A percentile compares a stretch with the other conserved stretches of the same genome.
Conservation (phyloP, 352 stramenopile genomes). For the Phytophthora ohioensis region DNA sequence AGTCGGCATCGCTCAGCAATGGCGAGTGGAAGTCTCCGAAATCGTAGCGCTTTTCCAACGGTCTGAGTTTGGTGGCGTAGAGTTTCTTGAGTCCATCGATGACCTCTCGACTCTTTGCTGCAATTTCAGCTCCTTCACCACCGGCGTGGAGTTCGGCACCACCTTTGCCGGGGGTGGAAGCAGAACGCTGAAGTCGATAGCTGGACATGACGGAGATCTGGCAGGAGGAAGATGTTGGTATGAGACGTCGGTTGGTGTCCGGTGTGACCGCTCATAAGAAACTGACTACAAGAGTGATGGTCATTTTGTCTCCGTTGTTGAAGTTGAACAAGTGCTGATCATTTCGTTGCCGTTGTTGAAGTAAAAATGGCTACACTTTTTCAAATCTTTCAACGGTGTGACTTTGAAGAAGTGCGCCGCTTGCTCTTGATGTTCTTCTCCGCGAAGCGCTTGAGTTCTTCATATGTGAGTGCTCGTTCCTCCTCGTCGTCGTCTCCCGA, state of each 20-base stretch:
- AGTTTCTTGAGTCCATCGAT: constrained; percentile 86
- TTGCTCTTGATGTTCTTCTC: constrained; percentile 58
- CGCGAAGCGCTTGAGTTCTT: constrained; percentile 73
- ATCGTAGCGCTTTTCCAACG: constrained; percentile 92
- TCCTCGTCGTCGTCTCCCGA: constrained; percentile 68
- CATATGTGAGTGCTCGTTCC: constrained; percentile 76
- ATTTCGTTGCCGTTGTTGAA: constrained; percentile 33
- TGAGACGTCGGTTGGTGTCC: constrained; percentile 20
- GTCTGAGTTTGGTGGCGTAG: constrained; percentile 78
- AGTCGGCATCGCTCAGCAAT: constrained; percentile 94
- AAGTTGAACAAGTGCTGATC: constrained; percentile 19
- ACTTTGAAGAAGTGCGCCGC: constrained; percentile 18
- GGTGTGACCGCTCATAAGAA: constrained; percentile 9
- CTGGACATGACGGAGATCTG: constrained; percentile 28
- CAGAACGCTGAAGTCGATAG: constrained; percentile 21
- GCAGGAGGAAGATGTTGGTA: constrained; percentile 11
- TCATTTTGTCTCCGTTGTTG: not conserved
- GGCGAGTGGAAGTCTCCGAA: constrained; percentile 95
- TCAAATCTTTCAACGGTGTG: constrained; percentile 12
- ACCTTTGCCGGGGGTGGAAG: constrained; percentile 27
- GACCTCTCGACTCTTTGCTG: constrained; percentile 68
- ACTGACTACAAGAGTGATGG: constrained; percentile 14
- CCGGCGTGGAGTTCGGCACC: constrained; percentile 46
- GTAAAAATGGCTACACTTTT: constrained; percentile 20
- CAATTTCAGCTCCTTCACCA: constrained; percentile 74